A percentile compares a stretch with the other conserved stretches of the same genome.
phyloP scores from a whole-genome alignment of 169 alveolate species.

The Plasmodium knowlesi region DNA sequence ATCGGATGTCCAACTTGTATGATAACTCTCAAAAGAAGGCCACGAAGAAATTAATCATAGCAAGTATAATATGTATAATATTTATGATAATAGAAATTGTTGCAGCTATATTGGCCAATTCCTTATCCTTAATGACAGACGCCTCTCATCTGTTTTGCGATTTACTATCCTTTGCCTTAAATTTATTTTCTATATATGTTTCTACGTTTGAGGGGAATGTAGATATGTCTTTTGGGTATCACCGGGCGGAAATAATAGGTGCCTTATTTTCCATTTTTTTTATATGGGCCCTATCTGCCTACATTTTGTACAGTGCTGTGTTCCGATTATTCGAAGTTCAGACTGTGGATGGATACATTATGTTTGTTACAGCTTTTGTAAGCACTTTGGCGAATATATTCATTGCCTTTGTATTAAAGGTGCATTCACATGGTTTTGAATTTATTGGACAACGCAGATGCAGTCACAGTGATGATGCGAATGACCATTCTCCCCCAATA shows the following conservation, averaged over 20 bases:
- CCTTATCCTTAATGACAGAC: constrained; percentile 93
- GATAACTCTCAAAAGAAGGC: constrained; percentile 41
- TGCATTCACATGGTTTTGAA: constrained; percentile 85
- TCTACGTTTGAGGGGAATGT: constrained; percentile 90
- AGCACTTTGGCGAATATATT: constrained; percentile 94
- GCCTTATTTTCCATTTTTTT: constrained; percentile 93
- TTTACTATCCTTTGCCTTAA: constrained; percentile 90
- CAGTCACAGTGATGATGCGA: constrained; percentile 8
- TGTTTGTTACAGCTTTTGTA: constrained; percentile 94
- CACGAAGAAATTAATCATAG: constrained; percentile 69
- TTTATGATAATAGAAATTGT: constrained; percentile 88
- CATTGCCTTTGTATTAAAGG: constrained; percentile 90
- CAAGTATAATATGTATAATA: constrained; percentile 79
- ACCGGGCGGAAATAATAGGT: constrained; percentile 97
- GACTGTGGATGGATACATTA: constrained; percentile 91
- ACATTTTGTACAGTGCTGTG: constrained; percentile 93
- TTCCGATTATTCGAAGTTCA: constrained; percentile 89
- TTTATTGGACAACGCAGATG: constrained; percentile 40
- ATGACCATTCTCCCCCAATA: neutral
- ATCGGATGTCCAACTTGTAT: constrained; percentile 33
- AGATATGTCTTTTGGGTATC: constrained; percentile 93
- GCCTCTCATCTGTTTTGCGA: constrained; percentile 97
- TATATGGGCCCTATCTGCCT: constrained; percentile 94
- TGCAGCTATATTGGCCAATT: constrained; percentile 90
- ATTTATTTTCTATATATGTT: constrained; percentile 91